These are phyloP conservation scores for Claviceps quebecensis DNA, from an alignment of 2,329 filamentous ascomycete species.

Conservation along the genomic window DNA sequence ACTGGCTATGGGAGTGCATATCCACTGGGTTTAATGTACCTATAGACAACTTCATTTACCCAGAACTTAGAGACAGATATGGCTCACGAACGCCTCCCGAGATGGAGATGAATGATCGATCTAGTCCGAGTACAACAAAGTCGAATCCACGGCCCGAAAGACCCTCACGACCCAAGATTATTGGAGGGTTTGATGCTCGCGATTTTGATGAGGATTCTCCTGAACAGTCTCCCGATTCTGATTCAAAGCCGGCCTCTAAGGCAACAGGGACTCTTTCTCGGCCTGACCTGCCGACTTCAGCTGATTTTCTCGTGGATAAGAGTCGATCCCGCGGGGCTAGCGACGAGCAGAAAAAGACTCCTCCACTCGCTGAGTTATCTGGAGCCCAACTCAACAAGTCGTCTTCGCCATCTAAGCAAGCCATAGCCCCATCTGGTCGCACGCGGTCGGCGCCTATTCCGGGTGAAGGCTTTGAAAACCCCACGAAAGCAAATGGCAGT, in stretches of 20 bases:
- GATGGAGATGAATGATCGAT: conserved; percentile 5
- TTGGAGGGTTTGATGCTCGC: conserved; percentile 23
- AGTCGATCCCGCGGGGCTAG: conserved; percentile 20
- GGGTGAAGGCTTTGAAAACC: conserved; percentile 5
- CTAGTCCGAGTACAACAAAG: background rate
- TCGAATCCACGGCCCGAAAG: conserved; percentile 6
- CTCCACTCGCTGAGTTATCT: conserved; percentile 27
- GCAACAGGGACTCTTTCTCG: conserved; percentile 1
- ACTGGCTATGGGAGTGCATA: conserved; percentile 81
- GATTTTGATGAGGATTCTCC: conserved; percentile 24
- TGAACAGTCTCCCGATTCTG: conserved; percentile 4
- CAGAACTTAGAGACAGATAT: conserved; percentile 27
- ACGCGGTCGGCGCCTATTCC: conserved; percentile 26
- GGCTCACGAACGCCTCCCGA: background rate
- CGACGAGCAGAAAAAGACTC: conserved; percentile 14
- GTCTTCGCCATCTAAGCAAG: conserved; percentile 18
- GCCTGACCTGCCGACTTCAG: conserved; percentile 16
- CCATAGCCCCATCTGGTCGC: conserved; percentile 7
- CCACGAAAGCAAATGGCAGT: background rate
- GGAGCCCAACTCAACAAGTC: conserved; percentile 29
- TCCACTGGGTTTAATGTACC: conserved; percentile 36
- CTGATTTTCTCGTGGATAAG: conserved; percentile 29
- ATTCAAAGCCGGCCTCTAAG: background rate
- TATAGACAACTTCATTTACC: conserved; percentile 32
- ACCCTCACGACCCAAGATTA: conserved; percentile 6